Evolutionary conservation across 73 alveolate species (phyloP).

Genomic region (Paramecium biaurelia): DNA sequence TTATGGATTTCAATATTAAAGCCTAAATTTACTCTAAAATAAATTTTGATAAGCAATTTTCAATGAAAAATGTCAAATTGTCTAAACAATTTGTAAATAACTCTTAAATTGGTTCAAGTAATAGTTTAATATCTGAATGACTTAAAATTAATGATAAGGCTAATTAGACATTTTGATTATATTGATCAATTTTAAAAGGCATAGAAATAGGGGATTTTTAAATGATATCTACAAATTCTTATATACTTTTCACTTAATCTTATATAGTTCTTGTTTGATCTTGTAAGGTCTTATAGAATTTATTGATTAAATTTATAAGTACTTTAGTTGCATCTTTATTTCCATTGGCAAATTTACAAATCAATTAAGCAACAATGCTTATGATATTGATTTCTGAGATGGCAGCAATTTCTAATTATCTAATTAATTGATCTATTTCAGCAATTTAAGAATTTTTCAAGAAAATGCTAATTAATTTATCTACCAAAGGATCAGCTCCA

Average conservation of each 20-base stretch:
- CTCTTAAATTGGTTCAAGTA: not conserved
- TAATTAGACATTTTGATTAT: not conserved
- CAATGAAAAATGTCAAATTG: not conserved
- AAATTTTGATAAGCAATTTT: slow-evolving; percentile 26
- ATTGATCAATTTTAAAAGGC: not conserved
- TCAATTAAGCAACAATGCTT: not conserved
- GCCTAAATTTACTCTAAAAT: not conserved
- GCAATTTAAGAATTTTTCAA: not conserved
- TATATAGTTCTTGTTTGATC: not conserved
- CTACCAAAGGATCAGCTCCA: not conserved
- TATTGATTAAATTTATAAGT: not conserved
- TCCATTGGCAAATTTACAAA: not conserved
- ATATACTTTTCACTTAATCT: not conserved
- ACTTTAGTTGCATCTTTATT: not conserved
- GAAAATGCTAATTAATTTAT: not conserved
- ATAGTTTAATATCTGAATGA: not conserved
- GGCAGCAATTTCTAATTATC: not conserved
- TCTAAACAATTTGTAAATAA: not conserved
- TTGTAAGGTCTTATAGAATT: not conserved
- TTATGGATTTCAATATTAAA: not conserved
- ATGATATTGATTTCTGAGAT: not conserved
- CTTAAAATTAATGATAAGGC: not conserved
- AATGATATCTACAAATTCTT: not conserved
- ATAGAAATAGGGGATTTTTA: not conserved
- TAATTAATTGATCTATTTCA: not conserved